Conservation (phyloP, 164 flowering plant species). For the Magnolia changhungtana region DNA sequence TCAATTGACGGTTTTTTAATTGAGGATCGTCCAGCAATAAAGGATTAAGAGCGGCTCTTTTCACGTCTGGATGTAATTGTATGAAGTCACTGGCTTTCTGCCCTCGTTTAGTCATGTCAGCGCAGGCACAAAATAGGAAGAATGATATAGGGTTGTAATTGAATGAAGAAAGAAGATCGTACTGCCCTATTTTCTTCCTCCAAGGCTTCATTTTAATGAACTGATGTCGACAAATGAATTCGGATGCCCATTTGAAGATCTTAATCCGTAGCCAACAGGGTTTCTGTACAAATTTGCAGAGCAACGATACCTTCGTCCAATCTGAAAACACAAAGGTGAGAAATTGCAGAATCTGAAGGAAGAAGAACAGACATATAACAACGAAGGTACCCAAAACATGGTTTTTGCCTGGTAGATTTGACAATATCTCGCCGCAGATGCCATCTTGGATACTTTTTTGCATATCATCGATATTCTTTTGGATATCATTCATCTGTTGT, state of each 20-base stretch:
- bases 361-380: not conserved
- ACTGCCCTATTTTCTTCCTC: not conserved
- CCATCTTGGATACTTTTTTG: no score
- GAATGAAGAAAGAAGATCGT: not conserved
- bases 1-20: not conserved
- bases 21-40: not conserved
- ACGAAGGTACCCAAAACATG: not conserved
- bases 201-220: not conserved
- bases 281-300: not conserved
- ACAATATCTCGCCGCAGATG: no score
- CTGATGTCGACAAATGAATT: not conserved
- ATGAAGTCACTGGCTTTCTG: not conserved
- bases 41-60: not conserved
- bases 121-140: not conserved
- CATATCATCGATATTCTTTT: no score
- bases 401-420: not conserved
- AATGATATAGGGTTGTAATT: not conserved
- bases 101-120: not conserved
- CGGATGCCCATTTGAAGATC: not conserved
- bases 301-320: not conserved
- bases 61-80: not conserved
- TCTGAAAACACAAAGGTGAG: not conserved
- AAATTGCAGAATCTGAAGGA: not conserved
- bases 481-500: no score
- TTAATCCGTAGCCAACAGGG: not conserved